Evolutionary conservation across 371 early-diverging fungal genomes (phyloP), one percentile per base, ranked within the genome.

Genomic region (Syncephalastrum sp.): DNA sequence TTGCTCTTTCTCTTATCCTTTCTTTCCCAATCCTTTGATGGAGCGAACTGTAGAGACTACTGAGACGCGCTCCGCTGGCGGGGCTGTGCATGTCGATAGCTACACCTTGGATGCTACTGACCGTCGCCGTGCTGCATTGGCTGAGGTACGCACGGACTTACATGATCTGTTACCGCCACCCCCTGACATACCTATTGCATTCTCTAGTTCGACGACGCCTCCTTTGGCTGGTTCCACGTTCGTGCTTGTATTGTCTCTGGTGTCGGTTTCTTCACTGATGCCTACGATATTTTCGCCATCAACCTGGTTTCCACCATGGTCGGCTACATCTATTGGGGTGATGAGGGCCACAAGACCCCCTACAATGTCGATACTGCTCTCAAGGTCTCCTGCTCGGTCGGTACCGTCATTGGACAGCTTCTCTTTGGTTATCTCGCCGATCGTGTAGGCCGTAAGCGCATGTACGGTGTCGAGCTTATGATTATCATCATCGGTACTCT

Each of bases 231-330:
- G 91, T 91, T 91, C 83, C 93, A 94, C 69, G 65, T 94, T 44
- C 86, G 90, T 44, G 88, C 95, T 46, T 88, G 90, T 75, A 68
- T 93, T 49, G 91, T 93, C 21, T 86, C 93, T 14, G 95, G 95
- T 59, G 78, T 88, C 47, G 93, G 95, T 52, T 93, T 92, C 81
- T 91, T 90, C 67, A 92, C 93, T 10, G 93, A 93, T 66, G 85
- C 92, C 19, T 92, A 93, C 67, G 93, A 95, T 82, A 83, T 91
- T 46, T 95, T 93, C 58, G 87, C 89, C 49, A 92, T 93, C 69
- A 86, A 87, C 57, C 67, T 92, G 57, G 90, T 88, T 41, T 82
- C 92, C 3, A 70, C 87, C 13, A 90, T 90, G 85, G 69, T 94
- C 60, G 88, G 86, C 27, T 84, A 77, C 54, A 82, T 87, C 4